A percentile compares a stretch with the other conserved stretches of the same genome.
phyloP scores from a whole-genome alignment of 108 stramenopile species.

The Fistulifera pelliculosa region DNA sequence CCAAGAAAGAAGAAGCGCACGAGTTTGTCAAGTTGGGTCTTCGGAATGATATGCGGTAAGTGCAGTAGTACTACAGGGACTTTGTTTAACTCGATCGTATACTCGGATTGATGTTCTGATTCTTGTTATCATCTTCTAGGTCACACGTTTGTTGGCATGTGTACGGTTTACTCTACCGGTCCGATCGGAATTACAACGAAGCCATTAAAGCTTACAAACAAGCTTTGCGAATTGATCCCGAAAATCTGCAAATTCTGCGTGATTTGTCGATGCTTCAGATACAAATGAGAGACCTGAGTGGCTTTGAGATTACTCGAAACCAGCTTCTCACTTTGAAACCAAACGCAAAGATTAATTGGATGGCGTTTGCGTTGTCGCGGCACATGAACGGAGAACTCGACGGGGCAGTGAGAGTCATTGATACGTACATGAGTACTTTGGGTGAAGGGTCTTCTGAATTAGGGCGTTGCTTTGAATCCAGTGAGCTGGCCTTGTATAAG shows the following conservation, averaged over 20 bases:
- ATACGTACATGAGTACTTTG: constrained; percentile 74
- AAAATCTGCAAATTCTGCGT: constrained; percentile 91
- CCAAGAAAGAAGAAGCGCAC: constrained; percentile 79
- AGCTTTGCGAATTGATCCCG: constrained; percentile 86
- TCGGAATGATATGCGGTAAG: constrained; percentile 85
- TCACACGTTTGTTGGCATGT: constrained; percentile 99
- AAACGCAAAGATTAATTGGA: constrained; percentile 88
- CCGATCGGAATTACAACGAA: constrained; percentile 92
- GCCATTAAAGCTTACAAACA: constrained; percentile 98
- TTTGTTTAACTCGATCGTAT: neutral
- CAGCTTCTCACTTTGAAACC: constrained; percentile 72
- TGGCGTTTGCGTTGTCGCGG: constrained; percentile 87
- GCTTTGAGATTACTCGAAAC: constrained; percentile 85
- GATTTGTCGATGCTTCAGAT: constrained; percentile 88
- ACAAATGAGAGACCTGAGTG: constrained; percentile 88
- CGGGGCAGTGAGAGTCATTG: constrained; percentile 81
- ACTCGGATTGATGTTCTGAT: neutral
- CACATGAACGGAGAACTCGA: constrained; percentile 75
- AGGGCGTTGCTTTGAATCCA: constrained; percentile 74
- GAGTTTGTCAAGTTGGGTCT: constrained; percentile 89
- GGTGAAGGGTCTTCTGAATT: constrained; percentile 53
- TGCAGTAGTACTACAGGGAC: constrained; percentile 1
- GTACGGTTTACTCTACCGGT: constrained; percentile 90
- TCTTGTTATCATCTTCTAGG: constrained; percentile 18
- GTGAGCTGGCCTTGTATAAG: constrained; percentile 88